Conservation (phyloP, 2,329 filamentous ascomycete species). For the Aspergillus sclerotialis region DNA sequence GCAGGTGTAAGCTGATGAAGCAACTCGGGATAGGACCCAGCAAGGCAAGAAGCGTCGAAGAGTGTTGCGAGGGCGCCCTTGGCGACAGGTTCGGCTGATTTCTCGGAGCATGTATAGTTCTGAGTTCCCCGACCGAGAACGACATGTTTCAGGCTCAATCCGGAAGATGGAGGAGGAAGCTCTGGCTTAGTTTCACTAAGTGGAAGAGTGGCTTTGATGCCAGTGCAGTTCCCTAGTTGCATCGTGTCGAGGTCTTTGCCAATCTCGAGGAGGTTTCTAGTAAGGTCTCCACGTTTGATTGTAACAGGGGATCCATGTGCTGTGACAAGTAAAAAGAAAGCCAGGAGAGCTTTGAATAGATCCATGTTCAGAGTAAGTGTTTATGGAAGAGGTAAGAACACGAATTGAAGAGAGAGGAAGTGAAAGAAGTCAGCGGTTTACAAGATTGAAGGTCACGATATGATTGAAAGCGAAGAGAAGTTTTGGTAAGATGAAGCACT, state of each 20-base stretch:
- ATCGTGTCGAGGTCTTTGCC: not conserved
- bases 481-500: too few species aligned
- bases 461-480: too few species aligned
- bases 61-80: slow-evolving; percentile 41
- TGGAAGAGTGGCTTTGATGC: slow-evolving; percentile 9
- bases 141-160: slow-evolving; percentile 35
- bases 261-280: not conserved
- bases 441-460: too few species aligned
- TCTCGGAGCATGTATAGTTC: slow-evolving; percentile 41
- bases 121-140: slow-evolving; percentile 44
- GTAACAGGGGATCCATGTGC: not conserved
- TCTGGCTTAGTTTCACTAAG: slow-evolving; percentile 11
- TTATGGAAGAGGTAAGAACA: not conserved
- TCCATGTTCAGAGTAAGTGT: not conserved
- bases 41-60: slow-evolving; percentile 37
- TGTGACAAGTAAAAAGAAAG: not conserved
- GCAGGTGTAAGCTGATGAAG: slow-evolving; percentile 21
- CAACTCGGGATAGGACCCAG: slow-evolving; percentile 16
- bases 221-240: slow-evolving; percentile 16
- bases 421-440: too few species aligned
- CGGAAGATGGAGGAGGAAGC: slow-evolving; percentile 22
- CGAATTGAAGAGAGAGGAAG: not conserved
- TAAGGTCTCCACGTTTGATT: not conserved
- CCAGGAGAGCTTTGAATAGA: not conserved
- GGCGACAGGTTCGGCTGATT: slow-evolving; percentile 24